Conservation (phyloP, 495 filamentous ascomycete species). For the Penicillium lividum region DNA sequence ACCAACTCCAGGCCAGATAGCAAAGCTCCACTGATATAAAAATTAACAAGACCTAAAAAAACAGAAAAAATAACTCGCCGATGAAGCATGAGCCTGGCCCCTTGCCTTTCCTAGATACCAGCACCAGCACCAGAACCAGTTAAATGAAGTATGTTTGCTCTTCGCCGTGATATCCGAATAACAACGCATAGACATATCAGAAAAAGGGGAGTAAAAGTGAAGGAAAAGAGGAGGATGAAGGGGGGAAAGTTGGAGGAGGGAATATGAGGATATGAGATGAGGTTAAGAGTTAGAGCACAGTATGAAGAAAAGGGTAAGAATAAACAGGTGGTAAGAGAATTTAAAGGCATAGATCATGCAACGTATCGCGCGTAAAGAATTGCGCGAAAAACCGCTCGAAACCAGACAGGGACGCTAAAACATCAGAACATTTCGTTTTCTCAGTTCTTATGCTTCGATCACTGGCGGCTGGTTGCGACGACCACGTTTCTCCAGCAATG, state of each 20-base stretch:
- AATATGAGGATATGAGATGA: not conserved
- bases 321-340: not conserved
- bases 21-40: not conserved
- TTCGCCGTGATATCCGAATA: constrained; percentile 15
- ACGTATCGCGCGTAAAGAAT: constrained; percentile 19
- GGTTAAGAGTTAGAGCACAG: not conserved
- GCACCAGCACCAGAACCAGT: constrained; percentile 10
- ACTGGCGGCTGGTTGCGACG: constrained; percentile 40
- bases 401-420: constrained; percentile 1
- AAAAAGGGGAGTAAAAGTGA: constrained; percentile 1
- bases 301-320: not conserved
- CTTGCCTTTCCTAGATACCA: constrained; percentile 10
- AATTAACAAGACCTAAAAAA: not conserved
- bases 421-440: not conserved
- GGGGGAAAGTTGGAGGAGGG: not conserved
- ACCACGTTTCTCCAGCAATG: constrained; percentile 76
- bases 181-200: constrained; percentile 8
- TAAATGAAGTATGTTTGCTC: constrained; percentile 20
- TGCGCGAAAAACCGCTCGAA: not conserved
- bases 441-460: constrained; percentile 22
- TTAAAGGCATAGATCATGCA: constrained; percentile 8
- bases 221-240: constrained; percentile 5
- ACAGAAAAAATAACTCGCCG: not conserved
- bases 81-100: not conserved
- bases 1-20: constrained; percentile 5